Conservation (phyloP, 768 basidiomycete species). For the Heimioporus sp. region DNA sequence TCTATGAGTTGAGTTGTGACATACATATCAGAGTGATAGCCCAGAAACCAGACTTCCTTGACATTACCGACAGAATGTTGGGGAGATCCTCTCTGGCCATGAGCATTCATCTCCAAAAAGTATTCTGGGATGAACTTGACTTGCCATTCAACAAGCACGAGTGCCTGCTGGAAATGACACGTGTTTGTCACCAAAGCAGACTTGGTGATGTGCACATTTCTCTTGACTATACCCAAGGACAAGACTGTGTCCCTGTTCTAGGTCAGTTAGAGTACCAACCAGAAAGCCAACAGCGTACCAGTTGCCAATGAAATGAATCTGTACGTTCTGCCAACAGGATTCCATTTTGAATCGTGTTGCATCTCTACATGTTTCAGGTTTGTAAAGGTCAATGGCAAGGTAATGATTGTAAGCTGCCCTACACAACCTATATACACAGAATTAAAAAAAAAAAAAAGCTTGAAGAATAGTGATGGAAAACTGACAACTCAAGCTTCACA, state of each 20-base stretch:
- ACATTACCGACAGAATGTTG: background rate
- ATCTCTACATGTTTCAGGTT: conserved; percentile 4
- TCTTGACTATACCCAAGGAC: background rate
- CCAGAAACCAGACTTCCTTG: conserved; percentile 1
- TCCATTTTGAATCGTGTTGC: conserved; percentile 23
- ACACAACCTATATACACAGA: background rate
- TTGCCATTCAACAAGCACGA: background rate
- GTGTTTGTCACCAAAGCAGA: background rate
- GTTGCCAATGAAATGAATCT: conserved; percentile 29
- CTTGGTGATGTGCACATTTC: conserved; percentile 1
- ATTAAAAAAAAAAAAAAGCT: too few species aligned
- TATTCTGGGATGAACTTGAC: background rate
- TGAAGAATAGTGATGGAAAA: too few species aligned
- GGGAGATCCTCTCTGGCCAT: background rate
- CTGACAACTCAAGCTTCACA: too few species aligned
- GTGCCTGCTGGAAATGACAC: background rate
- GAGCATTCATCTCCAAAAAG: background rate
- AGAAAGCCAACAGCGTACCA: conserved; percentile 16
- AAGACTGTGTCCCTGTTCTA: background rate
- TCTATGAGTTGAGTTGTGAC: background rate
- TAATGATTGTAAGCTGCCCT: background rate
- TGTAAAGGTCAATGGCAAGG: conserved; percentile 24
- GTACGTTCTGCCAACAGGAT: conserved; percentile 20
- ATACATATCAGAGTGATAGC: background rate
- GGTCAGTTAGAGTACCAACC: background rate